Percentiles rank a stretch among this genome's conserved stretches.
Evolutionary conservation across 441 rosid genomes (phyloP).

Genomic region (Hypseocharis bilobata): DNA sequence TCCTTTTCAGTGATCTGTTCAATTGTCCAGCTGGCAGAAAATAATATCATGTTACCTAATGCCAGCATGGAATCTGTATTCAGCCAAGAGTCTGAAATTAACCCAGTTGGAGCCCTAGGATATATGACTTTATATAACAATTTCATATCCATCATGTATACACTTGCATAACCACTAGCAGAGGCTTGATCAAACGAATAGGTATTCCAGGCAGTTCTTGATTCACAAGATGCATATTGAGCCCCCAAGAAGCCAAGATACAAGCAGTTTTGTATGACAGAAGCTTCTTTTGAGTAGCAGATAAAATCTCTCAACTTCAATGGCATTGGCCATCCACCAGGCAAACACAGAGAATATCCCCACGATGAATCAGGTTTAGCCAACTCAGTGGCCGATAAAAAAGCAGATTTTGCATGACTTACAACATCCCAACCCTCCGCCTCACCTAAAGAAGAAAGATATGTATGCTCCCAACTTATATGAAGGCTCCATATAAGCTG

Average conservation of each 20-base stretch:
- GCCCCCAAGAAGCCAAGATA: conserved; percentile 74
- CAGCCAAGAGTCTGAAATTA: conserved; percentile 18
- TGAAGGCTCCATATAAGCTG: conserved; percentile 79
- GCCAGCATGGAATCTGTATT: conserved; percentile 25
- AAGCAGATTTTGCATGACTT: conserved; percentile 40
- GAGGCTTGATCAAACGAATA: conserved; percentile 21
- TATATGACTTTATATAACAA: conserved; percentile 29
- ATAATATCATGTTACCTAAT: conserved; percentile 41
- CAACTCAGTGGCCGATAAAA: conserved; percentile 36
- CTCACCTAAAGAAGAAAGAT: conserved; percentile 72
- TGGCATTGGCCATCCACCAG: conserved; percentile 88
- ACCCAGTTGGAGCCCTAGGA: conserved; percentile 38
- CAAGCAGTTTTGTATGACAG: conserved; percentile 72
- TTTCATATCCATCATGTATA: conserved; percentile 33
- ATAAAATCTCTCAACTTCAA: conserved; percentile 51
- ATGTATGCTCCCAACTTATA: conserved; percentile 82
- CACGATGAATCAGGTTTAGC: conserved; percentile 27
- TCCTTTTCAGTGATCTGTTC: conserved; percentile 6
- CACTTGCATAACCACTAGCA: conserved; percentile 21
- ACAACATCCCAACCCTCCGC: conserved; percentile 52
- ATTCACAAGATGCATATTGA: conserved; percentile 40
- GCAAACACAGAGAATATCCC: conserved; percentile 40
- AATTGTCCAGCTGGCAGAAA: conserved; percentile 31
- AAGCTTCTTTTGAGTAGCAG: conserved; percentile 54
- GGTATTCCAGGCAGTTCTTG: conserved; percentile 24